Conservation (phyloP, 176 grass and related monocot genomes). For the Phyllostachys edulis region DNA sequence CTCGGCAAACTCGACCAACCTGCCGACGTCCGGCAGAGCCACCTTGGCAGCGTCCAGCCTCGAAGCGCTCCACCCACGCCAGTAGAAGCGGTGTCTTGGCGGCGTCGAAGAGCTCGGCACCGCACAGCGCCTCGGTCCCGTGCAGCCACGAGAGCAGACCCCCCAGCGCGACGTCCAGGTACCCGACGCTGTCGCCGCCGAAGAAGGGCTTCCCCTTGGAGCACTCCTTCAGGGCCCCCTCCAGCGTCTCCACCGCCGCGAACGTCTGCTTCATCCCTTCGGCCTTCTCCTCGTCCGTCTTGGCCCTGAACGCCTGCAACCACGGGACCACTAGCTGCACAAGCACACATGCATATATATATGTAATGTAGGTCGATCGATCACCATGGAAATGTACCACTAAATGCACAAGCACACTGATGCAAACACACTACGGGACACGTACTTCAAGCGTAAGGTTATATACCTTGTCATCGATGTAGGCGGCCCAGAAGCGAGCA, state of each 20-base stretch:
- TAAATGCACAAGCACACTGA: too few relatives aligned
- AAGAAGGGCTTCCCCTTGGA: constrained; percentile 47
- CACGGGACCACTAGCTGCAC: constrained; percentile 23
- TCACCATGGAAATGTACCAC: too few relatives aligned
- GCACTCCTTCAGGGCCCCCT: constrained; percentile 34
- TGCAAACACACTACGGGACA: too few relatives aligned
- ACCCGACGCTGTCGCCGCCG: constrained; percentile 46
- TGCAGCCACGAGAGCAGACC: neutral
- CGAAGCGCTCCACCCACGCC: constrained; percentile 48
- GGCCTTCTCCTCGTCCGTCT: neutral
- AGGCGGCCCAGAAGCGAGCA: constrained; percentile 53
- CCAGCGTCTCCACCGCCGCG: neutral
- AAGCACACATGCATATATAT: neutral
- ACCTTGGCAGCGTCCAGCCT: constrained; percentile 18
- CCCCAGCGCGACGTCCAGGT: constrained; percentile 49
- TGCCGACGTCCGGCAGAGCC: constrained; percentile 7
- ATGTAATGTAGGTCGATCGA: too few relatives aligned
- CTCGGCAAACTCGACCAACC: constrained; percentile 36
- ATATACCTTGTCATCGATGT: constrained; percentile 57
- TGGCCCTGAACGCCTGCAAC: neutral
- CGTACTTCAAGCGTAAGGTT: too few relatives aligned
- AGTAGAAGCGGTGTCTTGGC: constrained; percentile 36
- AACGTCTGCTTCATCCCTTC: neutral
- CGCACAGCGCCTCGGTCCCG: neutral
- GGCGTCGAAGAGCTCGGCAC: constrained; percentile 23